Percentiles rank a stretch among this genome's conserved stretches.
phyloP scores from a whole-genome alignment of 1,284 basidiomycete genomes.

The Ustilago shanxiensis region DNA sequence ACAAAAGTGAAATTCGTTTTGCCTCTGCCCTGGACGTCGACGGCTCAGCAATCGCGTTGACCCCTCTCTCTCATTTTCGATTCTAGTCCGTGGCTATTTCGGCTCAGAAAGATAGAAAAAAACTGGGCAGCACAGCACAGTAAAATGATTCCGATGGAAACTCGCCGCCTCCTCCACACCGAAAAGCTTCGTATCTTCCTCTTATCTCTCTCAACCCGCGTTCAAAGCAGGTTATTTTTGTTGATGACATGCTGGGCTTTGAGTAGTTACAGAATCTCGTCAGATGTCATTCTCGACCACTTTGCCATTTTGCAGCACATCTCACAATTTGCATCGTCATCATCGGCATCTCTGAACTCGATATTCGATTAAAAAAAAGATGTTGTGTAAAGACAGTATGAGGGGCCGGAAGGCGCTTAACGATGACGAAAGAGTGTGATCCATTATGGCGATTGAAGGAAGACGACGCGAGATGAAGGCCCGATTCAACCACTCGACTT shows the following conservation, averaged over 20 bases:
- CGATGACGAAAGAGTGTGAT: neutral
- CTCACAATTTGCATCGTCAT: neutral
- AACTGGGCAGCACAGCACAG: neutral
- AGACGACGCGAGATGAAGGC: neutral
- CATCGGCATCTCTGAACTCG: too few relatives aligned
- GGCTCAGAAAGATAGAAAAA: neutral
- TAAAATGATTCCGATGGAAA: neutral
- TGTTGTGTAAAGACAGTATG: neutral
- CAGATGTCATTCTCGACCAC: neutral
- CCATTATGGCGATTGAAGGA: neutral
- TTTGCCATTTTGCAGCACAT: neutral
- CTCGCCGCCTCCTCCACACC: neutral
- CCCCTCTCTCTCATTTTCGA: neutral
- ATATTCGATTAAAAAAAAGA: too few relatives aligned
- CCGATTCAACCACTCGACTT: conserved; percentile 19
- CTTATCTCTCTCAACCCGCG: neutral
- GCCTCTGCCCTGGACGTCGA: conserved; percentile 4
- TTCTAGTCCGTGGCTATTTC: neutral
- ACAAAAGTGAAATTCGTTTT: neutral
- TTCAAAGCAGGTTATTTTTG: too few relatives aligned
- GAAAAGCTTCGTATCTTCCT: neutral
- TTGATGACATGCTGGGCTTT: neutral
- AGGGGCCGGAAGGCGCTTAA: neutral
- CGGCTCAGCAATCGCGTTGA: conserved; percentile 2
- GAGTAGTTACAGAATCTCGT: too few relatives aligned